Percentiles rank a stretch among this genome's conserved stretches.
phyloP scores from a whole-genome alignment of 75 land plant genomes.

The Ceratopteris richardii region DNA sequence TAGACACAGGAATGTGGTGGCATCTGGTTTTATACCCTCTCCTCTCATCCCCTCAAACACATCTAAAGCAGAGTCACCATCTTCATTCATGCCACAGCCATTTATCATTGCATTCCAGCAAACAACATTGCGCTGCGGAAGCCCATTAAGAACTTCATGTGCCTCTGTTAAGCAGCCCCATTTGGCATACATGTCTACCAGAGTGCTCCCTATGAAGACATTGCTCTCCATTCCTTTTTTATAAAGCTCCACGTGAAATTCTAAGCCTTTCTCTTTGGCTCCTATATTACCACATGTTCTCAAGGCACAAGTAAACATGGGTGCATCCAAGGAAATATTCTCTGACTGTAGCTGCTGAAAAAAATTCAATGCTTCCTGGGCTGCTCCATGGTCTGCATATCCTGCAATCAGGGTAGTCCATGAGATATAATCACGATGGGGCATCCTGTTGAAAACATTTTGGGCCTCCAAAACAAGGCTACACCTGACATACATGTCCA shows the following conservation, averaged over 20 bases:
- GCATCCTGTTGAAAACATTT: not conserved
- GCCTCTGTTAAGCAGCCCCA: slow-evolving; percentile 12
- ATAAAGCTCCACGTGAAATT: slow-evolving; percentile 9
- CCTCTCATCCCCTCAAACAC: not conserved
- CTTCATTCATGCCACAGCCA: not conserved
- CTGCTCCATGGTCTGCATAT: not conserved
- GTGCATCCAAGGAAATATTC: not conserved
- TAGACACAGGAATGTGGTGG: slow-evolving; percentile 6
- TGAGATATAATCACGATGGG: not conserved
- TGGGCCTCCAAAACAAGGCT: slow-evolving; percentile 30
- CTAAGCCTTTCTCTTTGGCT: slow-evolving; percentile 1
- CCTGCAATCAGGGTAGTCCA: not conserved
- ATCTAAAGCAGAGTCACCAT: not conserved
- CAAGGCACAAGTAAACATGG: not conserved
- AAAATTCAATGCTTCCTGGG: not conserved
- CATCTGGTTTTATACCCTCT: slow-evolving; percentile 11
- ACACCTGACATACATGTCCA: slow-evolving; percentile 57
- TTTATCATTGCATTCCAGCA: slow-evolving; percentile 4
- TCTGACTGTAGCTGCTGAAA: not conserved
- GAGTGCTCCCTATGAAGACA: slow-evolving; percentile 10
- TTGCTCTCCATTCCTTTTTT: slow-evolving; percentile 6
- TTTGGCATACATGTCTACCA: slow-evolving; percentile 19
- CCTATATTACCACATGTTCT: slow-evolving; percentile 8
- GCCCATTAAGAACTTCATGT: slow-evolving; percentile 16
- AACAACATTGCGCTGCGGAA: slow-evolving; percentile 7